phyloP scores from a whole-genome alignment of 148 eudicot genomes.

The Hydrangea macrophylla region DNA sequence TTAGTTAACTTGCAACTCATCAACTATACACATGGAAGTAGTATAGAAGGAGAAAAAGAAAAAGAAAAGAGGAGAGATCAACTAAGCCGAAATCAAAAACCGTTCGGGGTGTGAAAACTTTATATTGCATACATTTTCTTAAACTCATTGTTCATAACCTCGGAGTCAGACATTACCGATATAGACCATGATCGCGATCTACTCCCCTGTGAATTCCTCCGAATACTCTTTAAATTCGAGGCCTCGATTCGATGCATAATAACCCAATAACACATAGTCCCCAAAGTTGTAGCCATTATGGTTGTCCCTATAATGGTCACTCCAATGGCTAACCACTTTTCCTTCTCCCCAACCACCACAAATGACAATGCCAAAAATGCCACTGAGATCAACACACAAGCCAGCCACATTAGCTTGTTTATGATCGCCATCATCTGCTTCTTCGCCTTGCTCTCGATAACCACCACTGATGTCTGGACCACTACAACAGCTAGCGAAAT shows the following conservation, averaged over 20 bases:
- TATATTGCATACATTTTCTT: conserved; percentile 74
- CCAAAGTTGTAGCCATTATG: conserved; percentile 68
- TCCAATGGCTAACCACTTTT: conserved; percentile 65
- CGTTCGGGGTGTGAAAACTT: background rate
- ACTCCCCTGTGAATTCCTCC: conserved; percentile 44
- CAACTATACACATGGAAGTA: too few relatives aligned
- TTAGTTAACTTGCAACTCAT: too few relatives aligned
- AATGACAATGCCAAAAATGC: conserved; percentile 70
- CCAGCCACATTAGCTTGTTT: conserved; percentile 89
- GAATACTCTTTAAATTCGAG: conserved; percentile 37
- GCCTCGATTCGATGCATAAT: conserved; percentile 70
- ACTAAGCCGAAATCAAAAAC: too few relatives aligned
- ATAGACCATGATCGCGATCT: conserved; percentile 40
- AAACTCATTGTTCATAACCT: conserved; percentile 42
- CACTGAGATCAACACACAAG: conserved; percentile 71
- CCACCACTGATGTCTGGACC: conserved; percentile 80
- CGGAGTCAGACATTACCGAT: conserved; percentile 49
- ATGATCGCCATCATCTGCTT: conserved; percentile 88
- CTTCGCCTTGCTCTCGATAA: conserved; percentile 84
- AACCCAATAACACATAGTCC: conserved; percentile 83
- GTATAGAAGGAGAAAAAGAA: too few relatives aligned
- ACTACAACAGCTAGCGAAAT: conserved; percentile 85
- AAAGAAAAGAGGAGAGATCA: too few relatives aligned
- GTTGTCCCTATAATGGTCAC: conserved; percentile 68
- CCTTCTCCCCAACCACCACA: conserved; percentile 61